Conservation (phyloP, 305 asterid genomes). For the Lippia alba region DNA sequence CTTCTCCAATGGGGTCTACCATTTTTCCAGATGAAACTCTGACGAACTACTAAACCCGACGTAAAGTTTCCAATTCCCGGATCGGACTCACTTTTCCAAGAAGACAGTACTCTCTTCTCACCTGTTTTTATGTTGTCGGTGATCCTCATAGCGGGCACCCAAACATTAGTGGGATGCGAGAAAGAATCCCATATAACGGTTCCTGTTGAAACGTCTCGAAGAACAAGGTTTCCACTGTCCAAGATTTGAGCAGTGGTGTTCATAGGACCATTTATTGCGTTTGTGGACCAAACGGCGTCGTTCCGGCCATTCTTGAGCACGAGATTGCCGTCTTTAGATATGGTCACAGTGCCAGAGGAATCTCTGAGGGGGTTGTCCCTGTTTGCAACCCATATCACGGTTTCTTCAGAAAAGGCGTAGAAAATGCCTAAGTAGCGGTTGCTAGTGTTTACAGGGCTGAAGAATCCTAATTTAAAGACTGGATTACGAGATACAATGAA, state of each 20-base stretch:
- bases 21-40: no score
- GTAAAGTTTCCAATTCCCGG: no score
- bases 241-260: constrained; percentile 30
- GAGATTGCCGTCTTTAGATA: constrained; percentile 37
- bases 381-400: constrained; percentile 48
- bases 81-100: no score
- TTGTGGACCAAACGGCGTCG: constrained; percentile 39
- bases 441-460: constrained; percentile 37
- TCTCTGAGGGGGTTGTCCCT: constrained; percentile 38
- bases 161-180: no score
- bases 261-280: background rate
- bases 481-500: constrained; percentile 8
- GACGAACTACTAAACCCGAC: no score
- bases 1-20: no score
- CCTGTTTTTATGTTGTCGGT: no score
- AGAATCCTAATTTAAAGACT: constrained; percentile 44
- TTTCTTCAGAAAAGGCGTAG: constrained; percentile 32
- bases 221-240: constrained; percentile 53
- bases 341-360: constrained; percentile 28
- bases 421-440: constrained; percentile 44
- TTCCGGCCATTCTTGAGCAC: constrained; percentile 23
- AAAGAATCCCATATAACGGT: constrained; percentile 30
- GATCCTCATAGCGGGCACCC: no score
- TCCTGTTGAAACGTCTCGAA: constrained; percentile 28
- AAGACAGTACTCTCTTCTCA: no score